Percentiles rank a stretch among this genome's conserved stretches.
These are phyloP conservation scores for Terana coerulea DNA, from an alignment of 768 basidiomycete genomes.

Conservation along the genomic window DNA sequence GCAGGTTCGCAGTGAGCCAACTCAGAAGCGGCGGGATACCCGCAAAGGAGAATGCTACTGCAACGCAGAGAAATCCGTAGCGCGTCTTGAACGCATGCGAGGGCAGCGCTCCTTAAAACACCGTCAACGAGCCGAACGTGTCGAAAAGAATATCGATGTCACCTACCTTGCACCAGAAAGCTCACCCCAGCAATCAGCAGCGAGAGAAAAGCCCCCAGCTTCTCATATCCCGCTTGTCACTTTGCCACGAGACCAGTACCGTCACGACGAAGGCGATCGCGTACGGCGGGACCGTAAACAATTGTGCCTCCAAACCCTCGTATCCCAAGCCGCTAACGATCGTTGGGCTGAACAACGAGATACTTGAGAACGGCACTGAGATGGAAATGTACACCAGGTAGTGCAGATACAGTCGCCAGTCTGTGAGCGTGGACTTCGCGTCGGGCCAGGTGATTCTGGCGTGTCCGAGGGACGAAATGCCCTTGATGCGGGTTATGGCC, in stretches of 20 bases:
- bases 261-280: conserved; percentile 31
- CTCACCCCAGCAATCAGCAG: conserved; percentile 17
- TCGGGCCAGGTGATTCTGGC: conserved; percentile 35
- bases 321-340: conserved; percentile 64
- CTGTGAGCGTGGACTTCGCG: conserved; percentile 30
- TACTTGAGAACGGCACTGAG: conserved; percentile 39
- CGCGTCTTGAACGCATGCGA: conserved; percentile 24
- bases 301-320: conserved; percentile 47
- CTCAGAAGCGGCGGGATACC: conserved; percentile 32
- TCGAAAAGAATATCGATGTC: no score
- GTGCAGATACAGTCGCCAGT: conserved; percentile 36
- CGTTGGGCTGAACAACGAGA: conserved; percentile 61
- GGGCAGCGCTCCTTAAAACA: conserved; percentile 19
- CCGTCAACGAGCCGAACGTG: no score
- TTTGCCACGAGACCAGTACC: conserved; percentile 17
- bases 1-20: conserved; percentile 34
- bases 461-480: conserved; percentile 34
- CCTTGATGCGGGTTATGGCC: conserved; percentile 34
- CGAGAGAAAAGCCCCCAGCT: conserved; percentile 17
- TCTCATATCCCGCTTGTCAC: conserved; percentile 19
- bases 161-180: conserved; percentile 23
- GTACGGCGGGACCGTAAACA: conserved; percentile 55
- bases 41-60: conserved; percentile 30
- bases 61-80: conserved; percentile 31
- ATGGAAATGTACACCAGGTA: conserved; percentile 41